Evolutionary conservation across 768 basidiomycete species (phyloP), one percentile per base, ranked within the genome.

Genomic region (Ramaria sp.): DNA sequence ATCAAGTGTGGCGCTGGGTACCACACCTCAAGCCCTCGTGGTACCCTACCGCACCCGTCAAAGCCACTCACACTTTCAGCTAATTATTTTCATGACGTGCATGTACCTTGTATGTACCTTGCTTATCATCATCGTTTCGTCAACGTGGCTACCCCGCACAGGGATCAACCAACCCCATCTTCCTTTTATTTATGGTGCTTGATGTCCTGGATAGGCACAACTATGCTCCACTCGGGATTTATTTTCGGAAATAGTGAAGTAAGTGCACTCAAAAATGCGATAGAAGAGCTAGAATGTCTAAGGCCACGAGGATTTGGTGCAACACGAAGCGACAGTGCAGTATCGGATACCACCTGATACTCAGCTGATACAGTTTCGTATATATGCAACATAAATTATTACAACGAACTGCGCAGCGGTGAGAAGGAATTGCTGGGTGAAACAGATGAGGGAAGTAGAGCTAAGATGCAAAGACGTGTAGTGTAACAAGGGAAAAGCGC

Each of bases 191-290:
- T 54, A 86, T 86, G 4, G 74, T 87, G 17, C 75, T 81, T 62
- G 65, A n/a, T 86, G 30, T 79, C 91, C 1, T 94, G 88, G 80
- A 70, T 83, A 45, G 88, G 82, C 9, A 93, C 93, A 4, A 97
- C 93, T 0, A 85, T 92, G 81, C 73, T 99, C 17, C 96, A 97
- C 62, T 80, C 86, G 43, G 95, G 95, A 1, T 97, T 95, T 67
- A 74, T 98, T 11, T 95, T 85, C 61, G 95, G 93, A 1, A 79
- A 83, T 42, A 97, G 95, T 92, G 94, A 98, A 70, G 78, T 80
- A 54, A 91, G 86, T 60, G 86, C 89, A 30, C 74, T 98, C 59
- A 83, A 80, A 71, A 94, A 86, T 66, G 76, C 84, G 39, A 84
- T 91, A 34, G 91, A 93, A 69, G 94, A 98, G 71, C 70, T 99